Evolutionary conservation across 371 early-diverging fungal species (phyloP).

Genomic region (Mortierella sp.): DNA sequence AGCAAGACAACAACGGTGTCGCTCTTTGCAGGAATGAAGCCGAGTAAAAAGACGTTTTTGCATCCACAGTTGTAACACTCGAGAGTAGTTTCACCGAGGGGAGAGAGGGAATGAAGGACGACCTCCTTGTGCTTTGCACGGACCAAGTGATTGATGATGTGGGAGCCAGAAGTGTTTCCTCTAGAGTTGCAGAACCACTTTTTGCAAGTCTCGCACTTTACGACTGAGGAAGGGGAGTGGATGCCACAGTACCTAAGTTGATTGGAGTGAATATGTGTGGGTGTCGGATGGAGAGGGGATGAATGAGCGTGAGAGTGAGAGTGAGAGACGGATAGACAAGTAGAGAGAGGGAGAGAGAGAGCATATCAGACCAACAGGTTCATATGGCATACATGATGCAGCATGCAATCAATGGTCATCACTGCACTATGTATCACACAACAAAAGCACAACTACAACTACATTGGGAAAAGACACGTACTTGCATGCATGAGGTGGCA

Average conservation of each 20-base stretch:
- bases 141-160: constrained; percentile 97
- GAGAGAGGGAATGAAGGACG: constrained; percentile 89
- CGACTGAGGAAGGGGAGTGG: constrained; percentile 89
- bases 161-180: constrained; percentile 93
- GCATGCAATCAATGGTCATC: too few relatives aligned
- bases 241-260: constrained; percentile 88
- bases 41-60: constrained; percentile 95
- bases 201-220: constrained; percentile 94
- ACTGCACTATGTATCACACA: too few relatives aligned
- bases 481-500: constrained; percentile 91
- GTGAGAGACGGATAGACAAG: too few relatives aligned
- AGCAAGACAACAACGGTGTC: constrained; percentile 97
- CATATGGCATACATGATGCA: too few relatives aligned
- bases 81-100: constrained; percentile 93
- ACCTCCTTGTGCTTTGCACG: constrained; percentile 96
- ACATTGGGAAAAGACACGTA: constrained; percentile 58
- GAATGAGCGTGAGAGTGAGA: too few relatives aligned
- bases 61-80: constrained; percentile 98
- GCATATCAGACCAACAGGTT: too few relatives aligned
- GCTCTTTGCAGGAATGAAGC: constrained; percentile 98
- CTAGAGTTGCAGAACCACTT: constrained; percentile 98
- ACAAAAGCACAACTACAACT: background rate
- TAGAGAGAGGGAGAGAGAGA: constrained; percentile 1
- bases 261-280: too few relatives aligned
- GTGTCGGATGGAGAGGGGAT: too few relatives aligned